A percentile compares a stretch with the other conserved stretches of the same genome.
Conservation (phyloP, 192 early-diverging fungal genomes). For the Funneliformis mosseae region DNA sequence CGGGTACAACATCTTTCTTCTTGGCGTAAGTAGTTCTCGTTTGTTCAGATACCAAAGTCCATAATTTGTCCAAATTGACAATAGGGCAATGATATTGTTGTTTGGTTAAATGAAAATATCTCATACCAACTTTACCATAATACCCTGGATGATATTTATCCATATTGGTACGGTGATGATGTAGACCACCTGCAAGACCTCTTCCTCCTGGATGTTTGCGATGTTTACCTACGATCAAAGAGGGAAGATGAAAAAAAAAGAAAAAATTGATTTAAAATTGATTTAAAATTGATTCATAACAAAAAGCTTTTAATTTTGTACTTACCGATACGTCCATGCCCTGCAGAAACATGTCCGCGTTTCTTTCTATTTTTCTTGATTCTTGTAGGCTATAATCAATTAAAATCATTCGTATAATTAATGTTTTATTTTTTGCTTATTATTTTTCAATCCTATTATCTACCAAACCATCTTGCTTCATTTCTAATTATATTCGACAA, state of each 20-base stretch:
- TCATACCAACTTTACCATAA: conserved; percentile 99
- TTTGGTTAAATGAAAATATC: conserved; percentile 95
- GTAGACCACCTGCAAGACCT: conserved; percentile 99
- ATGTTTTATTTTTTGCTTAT: no score
- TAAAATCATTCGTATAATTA: background rate
- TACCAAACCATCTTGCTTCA: background rate
- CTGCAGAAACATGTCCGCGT: conserved; percentile 99
- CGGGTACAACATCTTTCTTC: conserved; percentile 88
- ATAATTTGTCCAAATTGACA: conserved; percentile 94
- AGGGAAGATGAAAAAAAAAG: background rate
- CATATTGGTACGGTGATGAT: conserved; percentile 99
- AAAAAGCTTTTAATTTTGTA: conserved; percentile 8
- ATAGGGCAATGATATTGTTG: conserved; percentile 84
- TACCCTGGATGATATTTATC: conserved; percentile 99
- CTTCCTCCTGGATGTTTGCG: conserved; percentile 99
- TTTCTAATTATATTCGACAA: background rate
- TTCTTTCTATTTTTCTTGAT: conserved; percentile 90
- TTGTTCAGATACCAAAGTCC: conserved; percentile 87
- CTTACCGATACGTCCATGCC: conserved; percentile 97
- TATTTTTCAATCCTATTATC: background rate
- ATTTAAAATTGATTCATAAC: background rate
- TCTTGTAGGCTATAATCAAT: conserved; percentile 69
- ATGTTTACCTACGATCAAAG: conserved; percentile 77
- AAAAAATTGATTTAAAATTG: background rate
- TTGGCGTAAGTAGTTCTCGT: conserved; percentile 77